These are phyloP conservation scores for Podospora conica DNA, from an alignment of 495 filamentous ascomycete species.

Conservation along the genomic window DNA sequence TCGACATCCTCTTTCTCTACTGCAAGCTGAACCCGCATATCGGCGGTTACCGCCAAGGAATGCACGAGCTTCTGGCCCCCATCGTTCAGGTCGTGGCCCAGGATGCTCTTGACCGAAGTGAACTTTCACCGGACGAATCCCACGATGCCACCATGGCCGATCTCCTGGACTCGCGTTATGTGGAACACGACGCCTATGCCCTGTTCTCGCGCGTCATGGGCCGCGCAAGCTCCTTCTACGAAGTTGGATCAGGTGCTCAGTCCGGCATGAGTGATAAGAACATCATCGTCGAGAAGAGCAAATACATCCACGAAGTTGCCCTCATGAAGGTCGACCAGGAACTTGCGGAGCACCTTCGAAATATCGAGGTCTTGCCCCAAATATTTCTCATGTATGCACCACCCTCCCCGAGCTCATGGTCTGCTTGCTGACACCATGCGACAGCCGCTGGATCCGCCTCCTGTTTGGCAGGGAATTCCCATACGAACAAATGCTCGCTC, in stretches of 20 bases:
- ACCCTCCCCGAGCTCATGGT: too few species aligned
- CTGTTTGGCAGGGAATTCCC: constrained; percentile 91
- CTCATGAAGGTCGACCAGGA: constrained; percentile 72
- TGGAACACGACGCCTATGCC: constrained; percentile 89
- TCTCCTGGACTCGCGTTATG: constrained; percentile 60
- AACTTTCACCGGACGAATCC: constrained; percentile 16
- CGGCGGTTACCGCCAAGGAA: constrained; percentile 85
- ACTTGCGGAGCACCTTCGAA: constrained; percentile 72
- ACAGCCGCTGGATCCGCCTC: constrained; percentile 87
- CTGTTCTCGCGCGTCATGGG: constrained; percentile 85
- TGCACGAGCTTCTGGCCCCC: constrained; percentile 93
- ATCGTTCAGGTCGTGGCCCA: constrained; percentile 81
- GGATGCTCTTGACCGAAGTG: constrained; percentile 57
- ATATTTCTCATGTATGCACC: constrained; percentile 84
- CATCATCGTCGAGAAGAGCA: constrained; percentile 78
- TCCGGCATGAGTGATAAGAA: constrained; percentile 35
- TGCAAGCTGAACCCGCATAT: constrained; percentile 86
- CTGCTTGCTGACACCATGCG: constrained; percentile 6
- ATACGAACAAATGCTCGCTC: constrained; percentile 70
- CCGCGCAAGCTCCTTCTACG: constrained; percentile 79
- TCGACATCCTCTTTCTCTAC: constrained; percentile 88
- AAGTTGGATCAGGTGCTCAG: constrained; percentile 44
- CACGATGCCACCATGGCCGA: constrained; percentile 50
- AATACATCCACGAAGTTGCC: constrained; percentile 75
- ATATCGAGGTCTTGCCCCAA: constrained; percentile 88